Percentiles rank a stretch among this genome's conserved stretches.
Conservation (phyloP, 2,329 filamentous ascomycete species). For the Setomelanomma holmii region DNA sequence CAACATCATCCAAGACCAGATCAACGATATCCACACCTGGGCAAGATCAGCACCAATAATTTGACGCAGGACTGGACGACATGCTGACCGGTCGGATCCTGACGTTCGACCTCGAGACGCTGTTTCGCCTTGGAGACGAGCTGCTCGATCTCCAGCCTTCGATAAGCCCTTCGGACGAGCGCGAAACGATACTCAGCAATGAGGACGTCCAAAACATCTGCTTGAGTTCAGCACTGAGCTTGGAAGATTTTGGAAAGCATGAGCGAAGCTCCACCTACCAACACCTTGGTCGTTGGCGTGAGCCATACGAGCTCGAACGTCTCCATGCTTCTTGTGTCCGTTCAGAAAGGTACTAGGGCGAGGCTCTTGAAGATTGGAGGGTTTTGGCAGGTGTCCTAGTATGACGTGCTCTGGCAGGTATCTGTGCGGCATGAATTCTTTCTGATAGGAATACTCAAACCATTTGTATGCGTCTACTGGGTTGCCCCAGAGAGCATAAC, state of each 20-base stretch:
- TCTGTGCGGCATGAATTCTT: constrained; percentile 27
- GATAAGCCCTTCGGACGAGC: constrained; percentile 23
- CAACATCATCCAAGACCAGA: constrained; percentile 32
- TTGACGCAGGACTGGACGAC: background rate
- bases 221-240: background rate
- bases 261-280: constrained; percentile 17
- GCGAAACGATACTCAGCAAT: constrained; percentile 25
- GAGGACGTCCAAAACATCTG: constrained; percentile 39
- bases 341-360: constrained; percentile 9
- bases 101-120: constrained; percentile 26
- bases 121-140: constrained; percentile 19
- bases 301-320: constrained; percentile 34
- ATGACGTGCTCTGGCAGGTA: constrained; percentile 39
- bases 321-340: constrained; percentile 10
- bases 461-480: constrained; percentile 40
- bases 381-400: constrained; percentile 25
- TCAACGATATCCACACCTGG: constrained; percentile 35
- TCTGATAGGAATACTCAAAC: constrained; percentile 38
- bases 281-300: constrained; percentile 33
- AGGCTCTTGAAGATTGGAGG: constrained; percentile 15
- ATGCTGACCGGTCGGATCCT: constrained; percentile 18
- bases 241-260: background rate
- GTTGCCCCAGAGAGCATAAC: constrained; percentile 36
- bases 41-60: background rate
- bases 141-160: constrained; percentile 25